Percentiles rank a stretch among this genome's conserved stretches.
Conservation (phyloP, 2,329 filamentous ascomycete species). For the Trichoderma sp. region DNA sequence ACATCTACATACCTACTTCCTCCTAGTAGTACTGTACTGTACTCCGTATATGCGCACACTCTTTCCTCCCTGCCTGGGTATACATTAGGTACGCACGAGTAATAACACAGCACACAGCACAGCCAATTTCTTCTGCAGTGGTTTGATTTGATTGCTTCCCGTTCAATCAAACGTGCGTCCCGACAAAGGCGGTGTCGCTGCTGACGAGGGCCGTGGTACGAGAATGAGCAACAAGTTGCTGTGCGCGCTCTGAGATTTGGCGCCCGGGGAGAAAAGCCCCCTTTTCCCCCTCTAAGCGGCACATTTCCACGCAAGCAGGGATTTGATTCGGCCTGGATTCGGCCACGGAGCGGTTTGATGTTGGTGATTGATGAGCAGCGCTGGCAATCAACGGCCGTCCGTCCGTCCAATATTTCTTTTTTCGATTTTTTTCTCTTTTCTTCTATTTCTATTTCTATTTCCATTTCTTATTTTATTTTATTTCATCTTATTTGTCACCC, state of each 20-base stretch:
- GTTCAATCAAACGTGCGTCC: neutral
- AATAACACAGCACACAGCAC: neutral
- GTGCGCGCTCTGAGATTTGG: neutral
- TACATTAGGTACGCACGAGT: too few species aligned
- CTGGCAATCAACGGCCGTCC: neutral
- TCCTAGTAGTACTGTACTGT: neutral
- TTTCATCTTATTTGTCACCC: too few species aligned
- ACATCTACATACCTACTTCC: neutral
- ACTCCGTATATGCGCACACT: neutral
- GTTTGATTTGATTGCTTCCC: neutral
- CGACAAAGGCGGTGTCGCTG: conserved; percentile 14
- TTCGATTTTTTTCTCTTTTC: too few species aligned
- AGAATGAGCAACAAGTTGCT: neutral
- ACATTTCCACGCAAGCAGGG: conserved; percentile 15
- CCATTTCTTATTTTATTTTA: too few species aligned
- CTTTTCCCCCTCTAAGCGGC: neutral
- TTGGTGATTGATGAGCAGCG: conserved; percentile 13
- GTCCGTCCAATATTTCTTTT: neutral
- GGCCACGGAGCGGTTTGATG: conserved; percentile 8
- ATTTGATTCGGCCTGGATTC: conserved; percentile 14
- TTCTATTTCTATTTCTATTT: too few species aligned
- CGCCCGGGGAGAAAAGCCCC: conserved; percentile 3
- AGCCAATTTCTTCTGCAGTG: neutral
- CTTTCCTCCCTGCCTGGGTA: neutral
- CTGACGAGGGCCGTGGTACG: conserved; percentile 9